phyloP scores from a whole-genome alignment of 225 moss, liverwort and hornwort genomes.

The Ulota crispa region DNA sequence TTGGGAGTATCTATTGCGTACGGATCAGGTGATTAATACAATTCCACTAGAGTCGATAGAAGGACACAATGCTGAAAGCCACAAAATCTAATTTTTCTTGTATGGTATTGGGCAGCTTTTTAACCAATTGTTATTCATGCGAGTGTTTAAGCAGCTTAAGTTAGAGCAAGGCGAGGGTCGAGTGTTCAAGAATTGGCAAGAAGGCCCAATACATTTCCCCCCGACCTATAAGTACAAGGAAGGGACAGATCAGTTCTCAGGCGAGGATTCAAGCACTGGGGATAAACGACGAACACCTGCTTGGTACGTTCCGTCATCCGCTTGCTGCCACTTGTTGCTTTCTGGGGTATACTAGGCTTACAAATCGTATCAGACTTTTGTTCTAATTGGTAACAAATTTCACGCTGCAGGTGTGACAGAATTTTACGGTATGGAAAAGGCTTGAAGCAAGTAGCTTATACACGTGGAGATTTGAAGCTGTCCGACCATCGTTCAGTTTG shows the following conservation, averaged over 20 bases:
- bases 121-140: background rate
- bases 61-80: background rate
- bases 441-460: constrained; percentile 44
- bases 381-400: background rate
- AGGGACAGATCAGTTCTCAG: constrained; percentile 59
- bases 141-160: constrained; percentile 45
- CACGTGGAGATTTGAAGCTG: constrained; percentile 41
- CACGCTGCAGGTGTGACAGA: constrained; percentile 62
- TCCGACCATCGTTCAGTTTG: constrained; percentile 67
- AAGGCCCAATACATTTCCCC: constrained; percentile 48
- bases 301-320: constrained; percentile 36
- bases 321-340: constrained; percentile 12
- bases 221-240: constrained; percentile 63
- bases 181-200: constrained; percentile 57
- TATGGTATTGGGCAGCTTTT: background rate
- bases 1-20: constrained; percentile 49
- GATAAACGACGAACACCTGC: constrained; percentile 63
- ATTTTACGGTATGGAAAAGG: constrained; percentile 62
- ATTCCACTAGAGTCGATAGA: background rate
- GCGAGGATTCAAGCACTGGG: constrained; percentile 39
- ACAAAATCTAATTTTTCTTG: background rate
- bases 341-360: background rate
- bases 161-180: constrained; percentile 61
- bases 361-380: background rate
- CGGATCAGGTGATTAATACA: constrained; percentile 48